Conservation (phyloP, 139 green algal species). For the Volvox africanus region DNA sequence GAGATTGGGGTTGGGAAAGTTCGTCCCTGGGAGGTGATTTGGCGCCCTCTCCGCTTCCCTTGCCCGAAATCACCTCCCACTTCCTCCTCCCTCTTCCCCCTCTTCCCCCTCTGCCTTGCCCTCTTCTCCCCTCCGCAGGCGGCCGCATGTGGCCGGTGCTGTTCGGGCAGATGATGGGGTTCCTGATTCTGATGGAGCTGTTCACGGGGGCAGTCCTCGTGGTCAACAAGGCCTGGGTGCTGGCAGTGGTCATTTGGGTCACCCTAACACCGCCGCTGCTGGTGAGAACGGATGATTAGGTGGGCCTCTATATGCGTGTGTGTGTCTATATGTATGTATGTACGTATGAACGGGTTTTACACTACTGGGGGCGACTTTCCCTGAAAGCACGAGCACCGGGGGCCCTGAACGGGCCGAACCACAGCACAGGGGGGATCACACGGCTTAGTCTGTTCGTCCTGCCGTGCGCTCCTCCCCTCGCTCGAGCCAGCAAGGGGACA, state of each 20-base stretch:
- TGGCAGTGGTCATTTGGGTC: not conserved
- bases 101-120: not conserved
- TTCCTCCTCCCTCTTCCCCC: not conserved
- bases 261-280: conserved; percentile 7
- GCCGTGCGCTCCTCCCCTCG: no score
- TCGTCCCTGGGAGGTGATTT: no score
- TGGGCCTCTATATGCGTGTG: no score
- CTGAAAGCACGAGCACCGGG: no score
- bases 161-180: conserved; percentile 32
- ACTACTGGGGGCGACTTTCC: no score
- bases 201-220: conserved; percentile 37
- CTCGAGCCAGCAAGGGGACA: no score
- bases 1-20: not conserved
- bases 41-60: not conserved
- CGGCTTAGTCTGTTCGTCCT: no score
- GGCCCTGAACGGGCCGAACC: no score
- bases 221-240: not conserved
- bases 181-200: not conserved
- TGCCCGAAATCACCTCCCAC: not conserved
- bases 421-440: no score
- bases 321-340: no score
- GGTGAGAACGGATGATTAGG: not conserved
- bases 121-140: conserved; percentile 9
- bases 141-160: conserved; percentile 38
- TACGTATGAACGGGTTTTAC: no score